Evolutionary conservation across 2,329 filamentous ascomycete genomes (phyloP), one percentile per base, ranked within the genome.

Genomic region (Penicillium sp.): DNA sequence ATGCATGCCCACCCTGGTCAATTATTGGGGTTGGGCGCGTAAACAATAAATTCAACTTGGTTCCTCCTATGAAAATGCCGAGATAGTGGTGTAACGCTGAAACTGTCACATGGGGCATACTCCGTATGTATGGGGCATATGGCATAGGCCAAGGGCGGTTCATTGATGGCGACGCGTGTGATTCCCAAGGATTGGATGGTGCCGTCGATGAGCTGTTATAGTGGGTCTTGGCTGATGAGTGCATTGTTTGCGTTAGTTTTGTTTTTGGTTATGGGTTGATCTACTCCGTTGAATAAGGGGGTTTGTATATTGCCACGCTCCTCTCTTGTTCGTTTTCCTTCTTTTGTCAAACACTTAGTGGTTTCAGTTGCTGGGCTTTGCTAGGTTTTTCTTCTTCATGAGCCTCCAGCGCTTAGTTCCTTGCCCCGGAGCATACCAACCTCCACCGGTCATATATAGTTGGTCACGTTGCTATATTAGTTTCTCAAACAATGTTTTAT

Each of bases 271-370:
- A 9, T 39, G 25, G 36, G 29, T 19, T n/a, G n/a, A 21, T 44
- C 17, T 13, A 31, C 10, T 31, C 29, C 9, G 29, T 19, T 29
- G 29, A 29, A 8, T 27, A 12, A n/a, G 13, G 27, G 23, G 8
- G 19, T 3, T 25, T 12, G 21, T 10, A 19, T 53, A 55, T 51
- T 55, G 53, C 53, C 53, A 55, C 53, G 47, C 42, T 36, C 35
- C 7, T 49, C 12, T 49, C 10, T 39, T 15, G 2, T 51, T n/a
- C 17, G 13, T 33, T 25, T 4, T 41, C 12, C 29, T 21, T 41
- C 15, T 21, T 15, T 7, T 13, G 13, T 8, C 1, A n/a, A 8
- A 6, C 13, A 2, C 10, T 12, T 33, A 21, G 19, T 21, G n/a
- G 29, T 33, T 47, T 47, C 29, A 29, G 13, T 7, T 29, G 5